Conservation (phyloP, 2,329 filamentous ascomycete species). For the Cryphonectria japonica region DNA sequence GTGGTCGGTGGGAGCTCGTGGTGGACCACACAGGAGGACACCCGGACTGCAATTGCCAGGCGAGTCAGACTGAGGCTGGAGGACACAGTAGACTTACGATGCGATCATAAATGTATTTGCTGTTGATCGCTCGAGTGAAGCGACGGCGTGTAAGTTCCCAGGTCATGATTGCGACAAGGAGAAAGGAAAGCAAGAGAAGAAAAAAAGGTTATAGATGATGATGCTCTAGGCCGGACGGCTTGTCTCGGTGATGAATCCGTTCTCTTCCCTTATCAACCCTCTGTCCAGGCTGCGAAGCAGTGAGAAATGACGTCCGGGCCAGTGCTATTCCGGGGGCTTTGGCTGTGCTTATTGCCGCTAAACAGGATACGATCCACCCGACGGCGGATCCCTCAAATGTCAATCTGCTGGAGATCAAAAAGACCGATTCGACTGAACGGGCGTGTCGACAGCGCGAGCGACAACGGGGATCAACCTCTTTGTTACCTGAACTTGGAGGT, state of each 20-base stretch:
- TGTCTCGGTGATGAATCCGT: conserved; percentile 4
- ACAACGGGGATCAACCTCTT: neutral
- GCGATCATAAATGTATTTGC: conserved; percentile 73
- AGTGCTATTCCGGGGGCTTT: neutral
- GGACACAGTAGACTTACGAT: conserved; percentile 59
- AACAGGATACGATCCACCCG: conserved; percentile 4
- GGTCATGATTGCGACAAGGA: conserved; percentile 49
- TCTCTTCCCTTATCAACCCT: neutral
- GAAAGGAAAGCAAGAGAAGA: neutral
- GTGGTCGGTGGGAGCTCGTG: neutral
- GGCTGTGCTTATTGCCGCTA: conserved; percentile 14
- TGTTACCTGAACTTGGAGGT: neutral
- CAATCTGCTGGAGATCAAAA: conserved; percentile 1
- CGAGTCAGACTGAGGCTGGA: conserved; percentile 13
- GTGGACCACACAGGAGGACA: conserved; percentile 16
- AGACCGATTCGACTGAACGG: neutral
- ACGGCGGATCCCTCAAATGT: conserved; percentile 1
- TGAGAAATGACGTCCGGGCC: conserved; percentile 18
- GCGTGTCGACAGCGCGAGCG: neutral
- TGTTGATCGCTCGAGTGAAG: conserved; percentile 68
- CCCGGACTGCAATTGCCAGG: conserved; percentile 15
- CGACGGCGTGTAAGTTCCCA: conserved; percentile 64
- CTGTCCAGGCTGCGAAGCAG: neutral
- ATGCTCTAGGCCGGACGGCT: neutral
- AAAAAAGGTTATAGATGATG: neutral